These are phyloP conservation scores for Lichtheimia corymbifera DNA, from an alignment of 371 early-diverging fungal species.

Conservation along the genomic window DNA sequence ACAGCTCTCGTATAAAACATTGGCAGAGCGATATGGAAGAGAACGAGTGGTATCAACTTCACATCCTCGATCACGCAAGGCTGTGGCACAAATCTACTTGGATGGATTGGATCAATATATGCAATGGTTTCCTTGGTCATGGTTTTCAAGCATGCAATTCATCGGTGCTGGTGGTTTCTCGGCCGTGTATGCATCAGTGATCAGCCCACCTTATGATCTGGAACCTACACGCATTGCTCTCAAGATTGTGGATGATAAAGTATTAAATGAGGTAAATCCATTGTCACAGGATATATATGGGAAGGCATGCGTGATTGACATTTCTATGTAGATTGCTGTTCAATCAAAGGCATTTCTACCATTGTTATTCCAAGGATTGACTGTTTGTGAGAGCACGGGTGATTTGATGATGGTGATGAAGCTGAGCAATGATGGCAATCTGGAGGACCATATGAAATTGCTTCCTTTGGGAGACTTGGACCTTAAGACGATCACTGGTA, in stretches of 20 bases:
- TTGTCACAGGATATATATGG: no score
- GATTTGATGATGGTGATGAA: conserved; percentile 58
- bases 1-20: conserved; percentile 33
- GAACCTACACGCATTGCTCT: conserved; percentile 39
- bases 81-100: conserved; percentile 35
- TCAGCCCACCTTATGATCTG: conserved; percentile 38
- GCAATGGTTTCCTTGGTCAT: conserved; percentile 53
- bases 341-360: conserved; percentile 50
- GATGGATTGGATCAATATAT: conserved; percentile 40
- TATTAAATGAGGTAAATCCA: conserved; percentile 38
- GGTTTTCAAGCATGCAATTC: conserved; percentile 52
- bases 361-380: conserved; percentile 45
- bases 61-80: conserved; percentile 40
- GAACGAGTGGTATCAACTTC: conserved; percentile 30
- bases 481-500: conserved; percentile 47
- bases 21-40: conserved; percentile 35
- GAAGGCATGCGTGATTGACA: neutral
- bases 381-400: conserved; percentile 51
- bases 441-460: conserved; percentile 50
- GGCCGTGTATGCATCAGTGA: conserved; percentile 43
- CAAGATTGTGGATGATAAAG: conserved; percentile 49
- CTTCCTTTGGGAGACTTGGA: conserved; percentile 46
- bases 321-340: conserved; percentile 33
- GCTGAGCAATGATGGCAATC: conserved; percentile 43
- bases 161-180: conserved; percentile 54